Conservation (phyloP, 129 eudicot genomes). For the Helianthus tuberosus region DNA sequence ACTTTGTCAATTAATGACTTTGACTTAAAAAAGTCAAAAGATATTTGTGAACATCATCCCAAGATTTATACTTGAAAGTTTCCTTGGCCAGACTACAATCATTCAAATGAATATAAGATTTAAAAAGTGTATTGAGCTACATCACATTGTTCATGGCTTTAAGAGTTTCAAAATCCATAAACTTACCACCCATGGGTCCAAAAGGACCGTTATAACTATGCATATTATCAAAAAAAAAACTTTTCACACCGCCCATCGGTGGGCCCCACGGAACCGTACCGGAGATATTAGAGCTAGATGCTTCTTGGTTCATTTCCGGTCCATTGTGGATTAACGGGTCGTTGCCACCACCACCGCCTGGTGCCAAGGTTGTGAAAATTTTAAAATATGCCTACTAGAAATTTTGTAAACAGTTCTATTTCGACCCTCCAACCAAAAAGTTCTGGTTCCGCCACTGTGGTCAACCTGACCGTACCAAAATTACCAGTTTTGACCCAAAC, state of each 20-base stretch:
- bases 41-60: conserved; percentile 15
- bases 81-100: background rate
- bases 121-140: conserved; percentile 28
- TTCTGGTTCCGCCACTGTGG: too few relatives aligned
- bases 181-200: too few relatives aligned
- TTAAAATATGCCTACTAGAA: too few relatives aligned
- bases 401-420: too few relatives aligned
- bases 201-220: too few relatives aligned
- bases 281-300: conserved; percentile 55
- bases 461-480: background rate
- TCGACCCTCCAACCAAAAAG: too few relatives aligned
- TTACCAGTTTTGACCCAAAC: background rate
- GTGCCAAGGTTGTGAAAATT: conserved; percentile 40
- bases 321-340: conserved; percentile 59
- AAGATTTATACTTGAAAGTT: background rate
- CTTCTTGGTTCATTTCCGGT: conserved; percentile 67
- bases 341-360: conserved; percentile 51
- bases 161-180: too few relatives aligned
- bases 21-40: conserved; percentile 35
- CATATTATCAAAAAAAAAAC: conserved; percentile 56
- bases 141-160: conserved; percentile 63
- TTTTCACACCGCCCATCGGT: conserved; percentile 51
- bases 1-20: background rate
- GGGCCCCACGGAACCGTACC: conserved; percentile 76
- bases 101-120: conserved; percentile 13